Evolutionary conservation across 2,329 filamentous ascomycete species (phyloP), one percentile per base, ranked within the genome.

Genomic region (Fusarium nodosum): DNA sequence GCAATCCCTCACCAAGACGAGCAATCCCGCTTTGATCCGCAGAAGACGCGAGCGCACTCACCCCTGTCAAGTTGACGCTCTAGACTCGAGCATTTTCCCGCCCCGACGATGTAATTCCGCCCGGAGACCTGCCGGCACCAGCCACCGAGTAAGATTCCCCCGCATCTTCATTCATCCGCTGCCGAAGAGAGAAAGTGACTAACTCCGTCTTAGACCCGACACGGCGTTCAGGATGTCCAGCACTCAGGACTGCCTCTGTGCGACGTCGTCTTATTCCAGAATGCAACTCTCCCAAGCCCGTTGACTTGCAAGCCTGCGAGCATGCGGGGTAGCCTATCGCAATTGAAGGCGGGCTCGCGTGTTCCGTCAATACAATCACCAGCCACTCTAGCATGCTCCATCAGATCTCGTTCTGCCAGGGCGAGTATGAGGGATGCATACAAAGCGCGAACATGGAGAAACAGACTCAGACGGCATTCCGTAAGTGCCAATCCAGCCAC

Each of bases 381-480:
- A 16, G 36, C 61, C 47, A 12, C 36, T 18, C 45, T 61, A 16
- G 31, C 31, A 5, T 55, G 26, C 4, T 66, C 62, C 11, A 16
- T 45, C 22, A 33, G 47, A 30, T 66, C 47, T 3, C 53, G 59
- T 18, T 60, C 60, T 13, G 20, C 36, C 3, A 30, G 54, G n/a
- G 42, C 42, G 5, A 54, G 42, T 13, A 24, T 66, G 10, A 60
- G 22, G 24, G 62, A 65, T 3, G 39, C 47, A 15, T 65, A 66
- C 31, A 61, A 65, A 45, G 62, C 62, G 11, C 61, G 47, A 28
- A 66, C 60, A 33, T 65, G 61, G 62, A 42, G 62, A 5, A 65
- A 65, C 8, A 66, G 33, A 47, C 26, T 66, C 15, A 48, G 61
- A 15, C 55, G 47, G 2, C 54, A 65, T 34, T 48, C 61, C 22